phyloP scores from a whole-genome alignment of 176 grass and related monocot species.

The Cocos nucifera region DNA sequence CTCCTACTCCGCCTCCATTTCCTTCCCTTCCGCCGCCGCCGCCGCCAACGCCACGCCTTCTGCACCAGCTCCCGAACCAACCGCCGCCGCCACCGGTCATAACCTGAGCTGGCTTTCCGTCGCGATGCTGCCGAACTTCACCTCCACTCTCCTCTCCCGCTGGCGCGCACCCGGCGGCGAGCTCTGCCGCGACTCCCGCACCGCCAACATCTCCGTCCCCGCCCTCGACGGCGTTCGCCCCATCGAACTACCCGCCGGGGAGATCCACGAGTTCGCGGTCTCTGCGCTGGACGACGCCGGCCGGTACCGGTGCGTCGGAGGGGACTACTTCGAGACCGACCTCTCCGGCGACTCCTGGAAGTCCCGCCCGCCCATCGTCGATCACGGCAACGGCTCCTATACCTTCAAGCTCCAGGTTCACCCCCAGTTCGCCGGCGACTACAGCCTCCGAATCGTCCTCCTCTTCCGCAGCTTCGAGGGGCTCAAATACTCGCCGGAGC shows the following conservation, averaged over 20 bases:
- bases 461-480: slow-evolving; percentile 87
- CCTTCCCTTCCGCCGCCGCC: background rate
- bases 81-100: background rate
- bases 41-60: background rate
- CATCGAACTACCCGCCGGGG: slow-evolving; percentile 27
- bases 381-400: slow-evolving; percentile 84
- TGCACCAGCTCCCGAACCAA: background rate
- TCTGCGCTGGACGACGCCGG: slow-evolving; percentile 55
- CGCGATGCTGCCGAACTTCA: slow-evolving; percentile 46
- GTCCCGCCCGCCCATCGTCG: slow-evolving; percentile 59
- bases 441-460: slow-evolving; percentile 65
- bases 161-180: slow-evolving; percentile 47
- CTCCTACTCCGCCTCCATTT: slow-evolving; percentile 11
- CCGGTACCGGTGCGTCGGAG: slow-evolving; percentile 52
- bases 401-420: slow-evolving; percentile 71
- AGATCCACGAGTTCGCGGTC: slow-evolving; percentile 58
- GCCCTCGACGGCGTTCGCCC: slow-evolving; percentile 15
- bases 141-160: slow-evolving; percentile 55
- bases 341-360: slow-evolving; percentile 68
- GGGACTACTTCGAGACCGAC: slow-evolving; percentile 95
- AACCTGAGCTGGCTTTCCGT: slow-evolving; percentile 47
- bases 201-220: slow-evolving; percentile 50
- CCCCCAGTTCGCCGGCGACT: slow-evolving; percentile 47
- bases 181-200: slow-evolving; percentile 63
- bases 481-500: slow-evolving; percentile 71